A percentile compares a stretch with the other conserved stretches of the same genome.
Evolutionary conservation across 2,329 filamentous ascomycete genomes (phyloP).

Genomic region (Pestalotiopsis sp.): DNA sequence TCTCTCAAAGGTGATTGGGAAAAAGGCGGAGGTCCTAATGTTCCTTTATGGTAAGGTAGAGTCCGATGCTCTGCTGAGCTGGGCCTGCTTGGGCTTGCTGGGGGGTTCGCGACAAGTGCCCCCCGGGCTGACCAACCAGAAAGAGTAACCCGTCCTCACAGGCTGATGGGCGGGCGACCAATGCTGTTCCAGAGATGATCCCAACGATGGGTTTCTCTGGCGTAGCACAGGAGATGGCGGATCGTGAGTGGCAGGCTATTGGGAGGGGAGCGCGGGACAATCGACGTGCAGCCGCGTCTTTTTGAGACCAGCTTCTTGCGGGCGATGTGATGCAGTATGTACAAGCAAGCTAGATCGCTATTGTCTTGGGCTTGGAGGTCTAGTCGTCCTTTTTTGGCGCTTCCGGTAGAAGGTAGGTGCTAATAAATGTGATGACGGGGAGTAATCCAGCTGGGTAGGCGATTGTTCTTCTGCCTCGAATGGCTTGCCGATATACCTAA

Average conservation of each 20-base stretch:
- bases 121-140: conserved; percentile 10
- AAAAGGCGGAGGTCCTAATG: neutral
- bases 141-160: conserved; percentile 6
- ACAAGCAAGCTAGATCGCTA: neutral
- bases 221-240: neutral
- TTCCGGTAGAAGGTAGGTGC: neutral
- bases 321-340: neutral
- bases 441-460: too few species aligned
- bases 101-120: neutral
- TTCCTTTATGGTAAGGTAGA: conserved; percentile 8
- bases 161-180: neutral
- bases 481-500: neutral
- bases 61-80: neutral
- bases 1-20: neutral
- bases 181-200: conserved; percentile 1
- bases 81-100: neutral
- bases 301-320: neutral
- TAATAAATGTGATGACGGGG: neutral
- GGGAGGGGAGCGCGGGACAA: conserved; percentile 6
- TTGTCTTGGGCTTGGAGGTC: neutral
- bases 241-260: neutral
- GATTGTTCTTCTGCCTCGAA: too few species aligned
- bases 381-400: neutral
- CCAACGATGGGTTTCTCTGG: neutral
- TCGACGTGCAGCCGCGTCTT: conserved; percentile 11